Evolutionary conservation across 768 basidiomycete genomes (phyloP).

Genomic region (Pholiota microspora): DNA sequence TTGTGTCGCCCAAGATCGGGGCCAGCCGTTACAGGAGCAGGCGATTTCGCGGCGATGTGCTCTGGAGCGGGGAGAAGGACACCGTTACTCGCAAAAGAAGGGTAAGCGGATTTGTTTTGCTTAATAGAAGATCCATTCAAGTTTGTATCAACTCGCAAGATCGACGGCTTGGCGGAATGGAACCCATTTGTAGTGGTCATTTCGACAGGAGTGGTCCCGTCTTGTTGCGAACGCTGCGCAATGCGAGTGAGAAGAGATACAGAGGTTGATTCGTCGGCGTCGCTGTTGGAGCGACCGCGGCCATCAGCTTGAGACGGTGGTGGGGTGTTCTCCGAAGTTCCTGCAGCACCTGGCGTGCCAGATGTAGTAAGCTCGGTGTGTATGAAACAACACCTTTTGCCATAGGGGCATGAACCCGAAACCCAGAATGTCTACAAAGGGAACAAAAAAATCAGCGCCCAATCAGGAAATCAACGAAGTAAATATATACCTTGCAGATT

Average conservation of each 20-base stretch:
- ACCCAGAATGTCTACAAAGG: conserved; percentile 84
- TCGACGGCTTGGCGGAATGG: conserved; percentile 62
- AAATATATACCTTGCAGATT: conserved; percentile 73
- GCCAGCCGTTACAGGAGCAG: conserved; percentile 81
- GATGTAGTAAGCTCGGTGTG: conserved; percentile 84
- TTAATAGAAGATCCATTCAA: conserved; percentile 52
- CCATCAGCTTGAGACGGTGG: conserved; percentile 55
- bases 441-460: conserved; percentile 7
- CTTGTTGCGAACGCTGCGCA: conserved; percentile 53
- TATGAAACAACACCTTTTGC: conserved; percentile 92
- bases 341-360: conserved; percentile 46
- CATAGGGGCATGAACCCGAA: conserved; percentile 89
- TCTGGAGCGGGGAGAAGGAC: conserved; percentile 59
- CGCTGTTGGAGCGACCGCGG: conserved; percentile 76
- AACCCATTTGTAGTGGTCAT: conserved; percentile 41
- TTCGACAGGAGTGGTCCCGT: conserved; percentile 54
- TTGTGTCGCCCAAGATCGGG: conserved; percentile 82
- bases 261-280: conserved; percentile 67
- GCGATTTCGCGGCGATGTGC: conserved; percentile 61
- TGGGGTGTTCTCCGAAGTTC: conserved; percentile 40
- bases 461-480: conserved; percentile 2
- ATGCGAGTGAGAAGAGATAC: conserved; percentile 79
- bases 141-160: conserved; percentile 73
- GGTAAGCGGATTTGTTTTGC: conserved; percentile 88
- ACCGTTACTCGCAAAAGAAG: conserved; percentile 61